A percentile compares a stretch with the other conserved stretches of the same genome.
Evolutionary conservation across 1,284 basidiomycete species (phyloP).

Genomic region (Ganoderma leucocontextum): DNA sequence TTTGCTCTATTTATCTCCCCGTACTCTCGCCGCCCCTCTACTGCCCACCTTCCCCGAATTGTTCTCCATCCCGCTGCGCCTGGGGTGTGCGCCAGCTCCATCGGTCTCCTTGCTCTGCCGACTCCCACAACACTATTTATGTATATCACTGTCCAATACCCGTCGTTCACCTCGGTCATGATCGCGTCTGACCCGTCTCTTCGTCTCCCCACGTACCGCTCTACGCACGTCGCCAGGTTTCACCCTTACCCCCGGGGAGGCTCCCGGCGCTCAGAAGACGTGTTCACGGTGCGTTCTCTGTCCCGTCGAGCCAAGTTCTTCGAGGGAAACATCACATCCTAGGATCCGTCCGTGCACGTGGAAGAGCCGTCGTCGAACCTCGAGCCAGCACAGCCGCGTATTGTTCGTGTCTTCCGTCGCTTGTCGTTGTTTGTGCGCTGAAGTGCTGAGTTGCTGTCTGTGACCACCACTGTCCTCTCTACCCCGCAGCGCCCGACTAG

Average conservation of each 20-base stretch:
- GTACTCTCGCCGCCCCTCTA: neutral
- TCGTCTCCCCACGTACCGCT: neutral
- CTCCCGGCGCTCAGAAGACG: neutral
- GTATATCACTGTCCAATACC: neutral
- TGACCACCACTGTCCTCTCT: neutral
- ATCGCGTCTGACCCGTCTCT: neutral
- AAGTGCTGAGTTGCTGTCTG: neutral
- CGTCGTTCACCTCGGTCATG: slow-evolving; percentile 5
- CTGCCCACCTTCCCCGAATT: neutral
- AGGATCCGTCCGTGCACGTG: neutral
- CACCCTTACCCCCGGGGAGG: slow-evolving; percentile 4
- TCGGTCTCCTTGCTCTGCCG: neutral
- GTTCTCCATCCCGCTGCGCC: neutral
- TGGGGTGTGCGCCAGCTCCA: neutral
- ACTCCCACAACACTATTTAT: neutral
- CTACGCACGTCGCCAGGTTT: neutral
- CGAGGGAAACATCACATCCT: neutral
- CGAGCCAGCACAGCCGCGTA: neutral
- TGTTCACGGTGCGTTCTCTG: neutral
- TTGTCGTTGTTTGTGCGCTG: neutral
- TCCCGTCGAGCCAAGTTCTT: neutral
- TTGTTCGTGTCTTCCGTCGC: neutral
- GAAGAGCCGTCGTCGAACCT: neutral
- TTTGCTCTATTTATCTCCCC: neutral
- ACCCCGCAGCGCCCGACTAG: neutral